Conservation (phyloP, 768 basidiomycete genomes). For the Leccinum olivaceopallidum region DNA sequence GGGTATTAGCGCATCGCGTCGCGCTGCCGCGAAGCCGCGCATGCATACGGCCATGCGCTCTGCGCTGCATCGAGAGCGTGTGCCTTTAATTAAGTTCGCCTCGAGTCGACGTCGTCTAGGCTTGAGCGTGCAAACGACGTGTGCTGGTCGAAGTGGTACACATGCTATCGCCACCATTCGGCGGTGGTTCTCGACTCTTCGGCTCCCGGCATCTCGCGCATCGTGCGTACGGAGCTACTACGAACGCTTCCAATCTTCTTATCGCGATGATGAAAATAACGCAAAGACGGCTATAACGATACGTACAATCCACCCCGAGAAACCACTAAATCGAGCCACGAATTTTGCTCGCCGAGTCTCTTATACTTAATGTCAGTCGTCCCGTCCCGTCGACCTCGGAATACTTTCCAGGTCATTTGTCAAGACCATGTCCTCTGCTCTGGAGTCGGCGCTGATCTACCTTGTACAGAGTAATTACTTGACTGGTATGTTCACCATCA, state of each 20-base stretch:
- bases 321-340: not conserved
- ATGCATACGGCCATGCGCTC: not conserved
- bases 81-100: not conserved
- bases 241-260: not conserved
- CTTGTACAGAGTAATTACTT: not conserved
- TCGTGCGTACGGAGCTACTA: not conserved
- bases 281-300: not conserved
- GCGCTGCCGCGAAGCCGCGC: not conserved
- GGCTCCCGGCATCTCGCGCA: not conserved
- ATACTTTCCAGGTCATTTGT: too few relatives aligned
- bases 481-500: not conserved
- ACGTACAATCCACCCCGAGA: not conserved
- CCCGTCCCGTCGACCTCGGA: too few relatives aligned
- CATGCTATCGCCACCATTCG: not conserved
- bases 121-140: not conserved
- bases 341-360: not conserved
- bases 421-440: not conserved
- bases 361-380: too few relatives aligned
- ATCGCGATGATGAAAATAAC: too few relatives aligned
- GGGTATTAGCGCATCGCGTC: not conserved
- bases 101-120: not conserved
- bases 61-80: not conserved
- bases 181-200: not conserved
- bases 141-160: not conserved
- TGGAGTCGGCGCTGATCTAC: not conserved